Conservation (phyloP, 176 grass and related monocot genomes). For the Calamus simplicifolius region DNA sequence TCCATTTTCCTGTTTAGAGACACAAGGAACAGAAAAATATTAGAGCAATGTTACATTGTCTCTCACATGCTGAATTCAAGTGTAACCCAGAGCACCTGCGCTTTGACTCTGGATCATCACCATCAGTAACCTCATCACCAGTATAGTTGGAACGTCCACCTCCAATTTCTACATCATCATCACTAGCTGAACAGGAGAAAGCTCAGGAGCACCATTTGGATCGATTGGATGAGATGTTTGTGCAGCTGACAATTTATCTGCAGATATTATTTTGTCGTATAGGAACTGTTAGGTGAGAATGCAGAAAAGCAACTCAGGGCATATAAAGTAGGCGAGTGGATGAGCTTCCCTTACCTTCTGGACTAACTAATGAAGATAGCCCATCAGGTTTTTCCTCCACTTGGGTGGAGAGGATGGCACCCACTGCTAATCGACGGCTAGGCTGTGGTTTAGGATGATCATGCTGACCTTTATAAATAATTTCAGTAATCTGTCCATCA, state of each 20-base stretch:
- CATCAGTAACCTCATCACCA: constrained; percentile 59
- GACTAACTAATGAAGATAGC: constrained; percentile 1
- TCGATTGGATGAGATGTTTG: constrained; percentile 38
- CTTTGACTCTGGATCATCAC: constrained; percentile 85
- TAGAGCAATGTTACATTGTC: background rate
- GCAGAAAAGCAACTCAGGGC: no score
- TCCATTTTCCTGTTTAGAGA: constrained; percentile 75
- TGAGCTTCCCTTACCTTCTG: constrained; percentile 50
- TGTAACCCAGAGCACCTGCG: constrained; percentile 54
- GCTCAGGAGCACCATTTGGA: constrained; percentile 41
- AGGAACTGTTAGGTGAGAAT: no score
- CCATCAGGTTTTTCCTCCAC: constrained; percentile 69
- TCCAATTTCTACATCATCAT: constrained; percentile 66
- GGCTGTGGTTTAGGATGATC: constrained; percentile 86
- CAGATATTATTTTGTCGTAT: constrained; percentile 1
- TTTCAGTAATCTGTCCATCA: constrained; percentile 88
- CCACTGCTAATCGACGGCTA: constrained; percentile 54
- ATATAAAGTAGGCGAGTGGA: background rate
- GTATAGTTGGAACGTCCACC: constrained; percentile 50
- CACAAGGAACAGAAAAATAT: constrained; percentile 16
- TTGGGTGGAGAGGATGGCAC: constrained; percentile 41
- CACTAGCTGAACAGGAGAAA: constrained; percentile 45
- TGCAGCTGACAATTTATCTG: constrained; percentile 62
- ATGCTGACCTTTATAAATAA: constrained; percentile 83
- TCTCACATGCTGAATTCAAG: no score